Percentiles rank a stretch among this genome's conserved stretches.
These are phyloP conservation scores for Candida andamanensis DNA, from an alignment of 805 yeast genomes.

Conservation along the genomic window DNA sequence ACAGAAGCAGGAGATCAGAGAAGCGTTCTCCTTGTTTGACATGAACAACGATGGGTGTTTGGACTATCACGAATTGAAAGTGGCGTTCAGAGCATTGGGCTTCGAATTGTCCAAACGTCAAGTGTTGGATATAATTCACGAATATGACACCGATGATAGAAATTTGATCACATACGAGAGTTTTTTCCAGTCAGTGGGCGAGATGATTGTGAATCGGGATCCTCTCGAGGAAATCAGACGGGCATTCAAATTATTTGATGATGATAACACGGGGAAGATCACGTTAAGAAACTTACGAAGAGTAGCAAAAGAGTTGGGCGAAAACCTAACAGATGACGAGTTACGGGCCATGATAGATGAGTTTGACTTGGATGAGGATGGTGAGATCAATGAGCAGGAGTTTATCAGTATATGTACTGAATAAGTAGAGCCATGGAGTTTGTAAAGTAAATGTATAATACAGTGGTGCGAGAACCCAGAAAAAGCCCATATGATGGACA, in stretches of 20 bases:
- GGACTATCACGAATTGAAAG: conserved; percentile 91
- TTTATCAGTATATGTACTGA: conserved; percentile 86
- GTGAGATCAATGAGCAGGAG: conserved; percentile 88
- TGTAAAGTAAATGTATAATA: conserved; percentile 3
- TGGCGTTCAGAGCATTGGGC: conserved; percentile 90
- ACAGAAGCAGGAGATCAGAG: conserved; percentile 86
- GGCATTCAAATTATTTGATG: conserved; percentile 87
- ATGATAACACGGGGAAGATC: conserved; percentile 82
- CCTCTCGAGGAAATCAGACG: conserved; percentile 88
- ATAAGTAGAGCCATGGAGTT: conserved; percentile 10
- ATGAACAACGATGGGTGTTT: conserved; percentile 86
- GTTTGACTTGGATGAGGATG: conserved; percentile 94
- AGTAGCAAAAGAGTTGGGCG: conserved; percentile 91
- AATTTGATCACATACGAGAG: conserved; percentile 74
- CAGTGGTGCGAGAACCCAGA: too few species aligned
- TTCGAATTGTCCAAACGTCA: conserved; percentile 77
- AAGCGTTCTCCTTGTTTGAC: conserved; percentile 88
- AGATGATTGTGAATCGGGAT: conserved; percentile 78
- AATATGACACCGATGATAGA: conserved; percentile 73
- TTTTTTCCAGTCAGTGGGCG: conserved; percentile 76
- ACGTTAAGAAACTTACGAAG: conserved; percentile 75
- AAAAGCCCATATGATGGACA: too few species aligned
- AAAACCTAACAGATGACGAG: conserved; percentile 87
- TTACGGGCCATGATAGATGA: conserved; percentile 95
- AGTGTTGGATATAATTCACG: conserved; percentile 70